Evolutionary conservation across 2,329 filamentous ascomycete genomes (phyloP), one percentile per base, ranked within the genome.

Genomic region (Neoascochyta sp.): DNA sequence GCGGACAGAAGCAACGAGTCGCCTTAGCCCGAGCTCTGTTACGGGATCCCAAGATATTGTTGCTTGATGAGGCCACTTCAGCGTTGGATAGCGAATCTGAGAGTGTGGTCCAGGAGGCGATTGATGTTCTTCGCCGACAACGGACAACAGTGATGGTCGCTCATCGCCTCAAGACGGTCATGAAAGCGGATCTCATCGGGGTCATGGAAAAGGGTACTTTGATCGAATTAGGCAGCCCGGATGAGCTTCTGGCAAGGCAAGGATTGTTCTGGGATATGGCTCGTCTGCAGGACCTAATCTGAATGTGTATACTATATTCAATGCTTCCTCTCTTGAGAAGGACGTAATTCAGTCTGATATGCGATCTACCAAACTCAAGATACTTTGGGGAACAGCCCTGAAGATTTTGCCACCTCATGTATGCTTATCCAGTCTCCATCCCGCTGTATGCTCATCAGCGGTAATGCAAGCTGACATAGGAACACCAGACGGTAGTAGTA

Each of bases 1-100:
- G 89, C 32, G 89, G 89, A 0, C 89, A 95, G 64, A 94, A 94
- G 63, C 89, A 95, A 63, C 83, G 89, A 38, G 80, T 95, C 16
- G 88, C 86, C 27, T 95, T 95, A 57, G 89, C 89, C 4, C 80
- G 89, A 5, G 89, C 89, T 0, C 69, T 95, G n/a, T 78, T 95
- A 20, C 81, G 88, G n/a, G 80, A 95, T 52, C 89, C 89, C 9
- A 89, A 86, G 65, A 80, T 95, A 41, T 65, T 95, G 20, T 15
- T 50, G 9, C 23, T 50, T 8, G 47, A 50, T 24, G 43, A 50
- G 22, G 45, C 40, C 1, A 50, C 45, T 11, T 34, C 24, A 2
- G 30, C 32, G 31, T 26, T 50, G n/a, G 46, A 52, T 30, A 39
- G 31, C 2, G 43, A 50, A 19, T 37, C 32, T 3, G 47, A 52